A percentile compares a stretch with the other conserved stretches of the same genome.
Evolutionary conservation across 2,329 filamentous ascomycete species (phyloP).

Genomic region (Fusarium sp.): DNA sequence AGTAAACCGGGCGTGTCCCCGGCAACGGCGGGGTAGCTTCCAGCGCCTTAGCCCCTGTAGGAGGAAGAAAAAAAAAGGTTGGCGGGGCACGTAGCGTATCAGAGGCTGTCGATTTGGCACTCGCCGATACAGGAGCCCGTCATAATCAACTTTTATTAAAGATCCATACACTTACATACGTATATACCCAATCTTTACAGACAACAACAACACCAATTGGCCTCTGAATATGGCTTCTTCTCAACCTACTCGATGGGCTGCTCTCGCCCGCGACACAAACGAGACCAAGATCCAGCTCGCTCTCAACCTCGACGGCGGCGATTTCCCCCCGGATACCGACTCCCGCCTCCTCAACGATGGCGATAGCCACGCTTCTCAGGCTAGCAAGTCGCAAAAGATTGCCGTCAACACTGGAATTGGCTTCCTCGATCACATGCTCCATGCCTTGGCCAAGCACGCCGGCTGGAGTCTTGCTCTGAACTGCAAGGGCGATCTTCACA

Average conservation of each 20-base stretch:
- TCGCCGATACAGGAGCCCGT: constrained; percentile 46
- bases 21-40: constrained; percentile 48
- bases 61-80: constrained; percentile 35
- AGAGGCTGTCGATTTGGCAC: constrained; percentile 43
- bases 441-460: constrained; percentile 93
- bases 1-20: constrained; percentile 35
- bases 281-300: constrained; percentile 97
- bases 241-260: constrained; percentile 70
- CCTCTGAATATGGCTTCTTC: constrained; percentile 43
- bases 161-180: constrained; percentile 11
- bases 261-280: constrained; percentile 90
- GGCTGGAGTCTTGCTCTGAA: constrained; percentile 90
- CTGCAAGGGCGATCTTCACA: constrained; percentile 91
- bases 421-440: constrained; percentile 98
- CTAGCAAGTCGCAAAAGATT: constrained; percentile 86
- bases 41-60: constrained; percentile 22
- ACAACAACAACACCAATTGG: constrained; percentile 27
- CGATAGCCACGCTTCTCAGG: constrained; percentile 82
- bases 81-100: constrained; percentile 41
- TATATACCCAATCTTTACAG: neutral
- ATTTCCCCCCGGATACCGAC: constrained; percentile 74
- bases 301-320: constrained; percentile 92
- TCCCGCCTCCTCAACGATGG: constrained; percentile 61
- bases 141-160: constrained; percentile 29
- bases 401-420: constrained; percentile 92